Conservation (phyloP, 2,329 filamentous ascomycete genomes). For the Fusarium sp. region DNA sequence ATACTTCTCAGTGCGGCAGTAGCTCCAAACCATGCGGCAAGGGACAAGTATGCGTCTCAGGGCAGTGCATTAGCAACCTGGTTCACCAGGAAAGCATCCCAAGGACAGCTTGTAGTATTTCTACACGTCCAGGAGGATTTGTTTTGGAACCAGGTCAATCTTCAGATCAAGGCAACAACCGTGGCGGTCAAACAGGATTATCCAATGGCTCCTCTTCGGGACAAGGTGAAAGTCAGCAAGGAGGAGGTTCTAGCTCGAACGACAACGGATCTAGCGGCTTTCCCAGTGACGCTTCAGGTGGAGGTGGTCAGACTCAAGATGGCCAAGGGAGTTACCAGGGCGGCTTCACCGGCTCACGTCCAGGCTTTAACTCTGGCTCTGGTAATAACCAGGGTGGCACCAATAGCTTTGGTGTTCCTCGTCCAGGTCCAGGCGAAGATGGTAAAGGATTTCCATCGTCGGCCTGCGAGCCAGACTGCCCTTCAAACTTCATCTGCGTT, state of each 20-base stretch:
- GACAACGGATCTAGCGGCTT: not conserved
- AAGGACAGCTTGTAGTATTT: not conserved
- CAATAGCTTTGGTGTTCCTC: not conserved
- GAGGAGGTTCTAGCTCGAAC: not conserved
- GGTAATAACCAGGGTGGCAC: not conserved
- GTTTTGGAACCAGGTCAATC: not conserved
- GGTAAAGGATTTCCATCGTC: not conserved
- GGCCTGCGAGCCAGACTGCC: slow-evolving; percentile 3
- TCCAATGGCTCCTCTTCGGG: not conserved
- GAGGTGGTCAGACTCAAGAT: not conserved
- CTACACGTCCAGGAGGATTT: not conserved
- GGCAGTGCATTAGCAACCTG: slow-evolving; percentile 15
- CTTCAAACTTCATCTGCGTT: slow-evolving; percentile 12
- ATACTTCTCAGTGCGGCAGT: slow-evolving; percentile 21
- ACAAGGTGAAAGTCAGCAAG: not conserved
- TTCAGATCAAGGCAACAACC: not conserved
- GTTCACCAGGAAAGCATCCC: not conserved
- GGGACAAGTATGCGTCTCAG: slow-evolving; percentile 28
- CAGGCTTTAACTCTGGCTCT: slow-evolving; percentile 1
- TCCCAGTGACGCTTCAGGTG: not conserved
- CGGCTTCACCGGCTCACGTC: not conserved
- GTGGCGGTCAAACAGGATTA: not conserved
- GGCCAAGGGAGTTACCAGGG: not conserved
- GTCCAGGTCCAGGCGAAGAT: not conserved
- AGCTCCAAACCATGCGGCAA: slow-evolving; percentile 3